Conservation (phyloP, 2,329 filamentous ascomycete genomes). For the Lachnellula occidentalis region DNA sequence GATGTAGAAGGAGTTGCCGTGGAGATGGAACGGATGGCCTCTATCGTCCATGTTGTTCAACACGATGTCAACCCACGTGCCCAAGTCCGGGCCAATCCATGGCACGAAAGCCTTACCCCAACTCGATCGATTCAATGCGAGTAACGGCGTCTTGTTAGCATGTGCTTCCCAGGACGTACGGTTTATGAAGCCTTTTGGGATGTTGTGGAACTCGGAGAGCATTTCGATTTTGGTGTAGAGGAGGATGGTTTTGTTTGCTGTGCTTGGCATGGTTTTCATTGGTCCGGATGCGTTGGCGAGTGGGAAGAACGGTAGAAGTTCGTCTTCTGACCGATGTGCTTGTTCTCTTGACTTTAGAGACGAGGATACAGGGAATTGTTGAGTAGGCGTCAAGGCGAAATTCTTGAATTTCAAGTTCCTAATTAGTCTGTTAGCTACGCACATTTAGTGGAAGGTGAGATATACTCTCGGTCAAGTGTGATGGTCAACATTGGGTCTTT, state of each 20-base stretch:
- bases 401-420: constrained; percentile 6
- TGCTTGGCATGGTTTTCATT: neutral
- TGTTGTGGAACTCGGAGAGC: constrained; percentile 7
- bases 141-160: neutral
- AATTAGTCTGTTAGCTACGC: neutral
- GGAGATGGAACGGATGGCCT: constrained; percentile 47
- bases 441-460: neutral
- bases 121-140: neutral
- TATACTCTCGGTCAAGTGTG: constrained; percentile 6
- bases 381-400: constrained; percentile 4
- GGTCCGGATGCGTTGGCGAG: neutral
- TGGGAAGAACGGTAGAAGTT: neutral
- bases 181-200: constrained; percentile 7
- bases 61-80: constrained; percentile 40
- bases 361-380: neutral
- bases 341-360: neutral
- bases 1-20: neutral
- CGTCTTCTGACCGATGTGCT: neutral
- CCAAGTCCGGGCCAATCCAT: neutral
- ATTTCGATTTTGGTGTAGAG: constrained; percentile 12
- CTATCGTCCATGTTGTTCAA: constrained; percentile 44
- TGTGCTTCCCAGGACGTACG: neutral
- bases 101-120: constrained; percentile 5
- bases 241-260: neutral
- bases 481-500: constrained; percentile 5